These are phyloP conservation scores for Cudoniella acicularis DNA, from an alignment of 495 filamentous ascomycete species.

Conservation along the genomic window DNA sequence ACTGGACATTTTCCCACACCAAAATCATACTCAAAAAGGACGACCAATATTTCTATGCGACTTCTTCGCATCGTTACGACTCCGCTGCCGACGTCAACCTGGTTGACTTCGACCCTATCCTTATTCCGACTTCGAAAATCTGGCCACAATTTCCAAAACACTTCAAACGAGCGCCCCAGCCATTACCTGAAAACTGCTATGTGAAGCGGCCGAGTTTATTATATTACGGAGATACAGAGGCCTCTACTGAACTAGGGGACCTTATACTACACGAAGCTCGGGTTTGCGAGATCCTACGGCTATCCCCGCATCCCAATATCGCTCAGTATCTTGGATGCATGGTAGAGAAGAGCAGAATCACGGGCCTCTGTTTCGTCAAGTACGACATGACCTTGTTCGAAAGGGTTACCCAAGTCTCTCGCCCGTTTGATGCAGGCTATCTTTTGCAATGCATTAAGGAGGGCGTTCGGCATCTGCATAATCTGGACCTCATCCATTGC, in stretches of 20 bases:
- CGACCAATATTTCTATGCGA: not conserved
- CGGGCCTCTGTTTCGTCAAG: not conserved
- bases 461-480: conserved; percentile 31
- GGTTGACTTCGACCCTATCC: not conserved
- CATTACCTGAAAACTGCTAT: not conserved
- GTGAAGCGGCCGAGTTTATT: not conserved
- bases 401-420: not conserved
- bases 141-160: not conserved
- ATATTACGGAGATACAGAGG: not conserved
- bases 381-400: not conserved
- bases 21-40: not conserved
- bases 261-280: not conserved
- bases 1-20: not conserved
- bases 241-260: not conserved
- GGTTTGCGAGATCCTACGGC: not conserved
- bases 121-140: not conserved
- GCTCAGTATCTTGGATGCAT: not conserved
- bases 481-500: conserved; percentile 34
- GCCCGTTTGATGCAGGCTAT: not conserved
- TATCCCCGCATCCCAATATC: not conserved
- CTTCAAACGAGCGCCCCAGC: not conserved
- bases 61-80: not conserved
- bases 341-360: not conserved
- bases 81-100: not conserved
- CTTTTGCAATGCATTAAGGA: not conserved